A percentile compares a stretch with the other conserved stretches of the same genome.
Evolutionary conservation across 164 flowering plant genomes (phyloP).

Genomic region (Piper betle): DNA sequence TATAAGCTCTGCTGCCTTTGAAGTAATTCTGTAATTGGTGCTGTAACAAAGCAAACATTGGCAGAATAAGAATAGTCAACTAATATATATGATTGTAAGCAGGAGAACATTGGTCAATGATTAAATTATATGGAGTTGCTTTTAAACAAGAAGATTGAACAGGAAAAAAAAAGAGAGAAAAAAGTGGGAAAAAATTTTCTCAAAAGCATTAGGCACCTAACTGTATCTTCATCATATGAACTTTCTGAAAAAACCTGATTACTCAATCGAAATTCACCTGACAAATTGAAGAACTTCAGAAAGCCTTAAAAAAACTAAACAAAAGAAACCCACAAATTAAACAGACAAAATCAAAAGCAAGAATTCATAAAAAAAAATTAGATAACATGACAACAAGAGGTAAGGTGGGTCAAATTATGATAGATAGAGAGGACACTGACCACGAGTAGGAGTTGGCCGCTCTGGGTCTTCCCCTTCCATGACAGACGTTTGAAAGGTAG

Average conservation of each 20-base stretch:
- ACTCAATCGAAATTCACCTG: no score
- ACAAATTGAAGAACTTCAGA: no score
- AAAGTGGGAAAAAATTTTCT: no score
- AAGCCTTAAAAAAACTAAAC: no score
- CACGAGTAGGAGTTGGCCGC: neutral
- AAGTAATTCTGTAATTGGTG: slow-evolving; percentile 5
- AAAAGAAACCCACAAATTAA: no score
- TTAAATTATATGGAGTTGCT: no score
- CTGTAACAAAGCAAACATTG: slow-evolving; percentile 2
- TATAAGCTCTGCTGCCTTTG: slow-evolving; percentile 11
- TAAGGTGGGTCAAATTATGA: no score
- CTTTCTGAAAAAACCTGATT: neutral
- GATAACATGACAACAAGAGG: no score
- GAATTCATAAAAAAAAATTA: no score
- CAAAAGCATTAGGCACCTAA: neutral
- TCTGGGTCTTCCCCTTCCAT: neutral
- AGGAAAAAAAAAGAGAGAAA: no score
- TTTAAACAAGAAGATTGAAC: no score
- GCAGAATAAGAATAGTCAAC: neutral
- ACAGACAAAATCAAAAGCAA: no score
- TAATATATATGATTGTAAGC: neutral
- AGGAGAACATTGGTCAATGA: neutral
- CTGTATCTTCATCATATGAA: neutral
- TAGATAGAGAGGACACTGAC: neutral
- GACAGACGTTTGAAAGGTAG: neutral